phyloP scores from a whole-genome alignment of 1,284 basidiomycete genomes.

The Prillingera fragicola region DNA sequence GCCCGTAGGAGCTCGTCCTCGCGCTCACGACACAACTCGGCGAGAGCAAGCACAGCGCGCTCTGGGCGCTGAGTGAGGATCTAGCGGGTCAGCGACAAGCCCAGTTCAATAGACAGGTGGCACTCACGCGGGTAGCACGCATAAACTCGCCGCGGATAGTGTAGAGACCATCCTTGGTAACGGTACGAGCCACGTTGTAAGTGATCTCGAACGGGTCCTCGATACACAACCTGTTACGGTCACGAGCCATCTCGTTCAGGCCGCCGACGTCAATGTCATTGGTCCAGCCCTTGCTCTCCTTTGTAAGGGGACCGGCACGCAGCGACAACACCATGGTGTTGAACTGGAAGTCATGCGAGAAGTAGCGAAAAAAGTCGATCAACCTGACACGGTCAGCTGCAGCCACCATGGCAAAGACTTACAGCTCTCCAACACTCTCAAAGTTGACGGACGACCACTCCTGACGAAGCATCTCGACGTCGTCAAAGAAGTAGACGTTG shows the following conservation, averaged over 20 bases:
- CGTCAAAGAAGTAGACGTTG: conserved; percentile 96
- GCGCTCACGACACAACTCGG: conserved; percentile 65
- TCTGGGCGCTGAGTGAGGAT: conserved; percentile 73
- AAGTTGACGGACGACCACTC: conserved; percentile 91
- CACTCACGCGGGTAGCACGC: conserved; percentile 68
- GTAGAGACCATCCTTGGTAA: conserved; percentile 92
- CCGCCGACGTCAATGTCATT: conserved; percentile 60
- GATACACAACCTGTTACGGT: conserved; percentile 87
- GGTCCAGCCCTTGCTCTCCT: conserved; percentile 88
- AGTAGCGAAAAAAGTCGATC: conserved; percentile 97
- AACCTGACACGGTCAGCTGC: conserved; percentile 54
- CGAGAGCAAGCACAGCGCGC: conserved; percentile 69
- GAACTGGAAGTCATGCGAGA: conserved; percentile 87
- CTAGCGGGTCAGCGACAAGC: conserved; percentile 18
- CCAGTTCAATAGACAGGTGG: no score
- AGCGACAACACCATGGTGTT: conserved; percentile 88
- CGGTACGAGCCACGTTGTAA: conserved; percentile 93
- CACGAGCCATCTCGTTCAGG: conserved; percentile 64
- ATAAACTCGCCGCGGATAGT: conserved; percentile 98
- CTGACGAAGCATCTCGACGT: conserved; percentile 78
- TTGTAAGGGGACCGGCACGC: conserved; percentile 79
- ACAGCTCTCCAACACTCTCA: conserved; percentile 90
- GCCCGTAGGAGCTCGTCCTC: conserved; percentile 49
- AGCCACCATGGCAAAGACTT: conserved; percentile 46
- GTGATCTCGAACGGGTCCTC: conserved; percentile 96